Percentiles rank a stretch among this genome's conserved stretches.
Conservation (phyloP, 495 filamentous ascomycete species). For the Aspergillus conjunctus region DNA sequence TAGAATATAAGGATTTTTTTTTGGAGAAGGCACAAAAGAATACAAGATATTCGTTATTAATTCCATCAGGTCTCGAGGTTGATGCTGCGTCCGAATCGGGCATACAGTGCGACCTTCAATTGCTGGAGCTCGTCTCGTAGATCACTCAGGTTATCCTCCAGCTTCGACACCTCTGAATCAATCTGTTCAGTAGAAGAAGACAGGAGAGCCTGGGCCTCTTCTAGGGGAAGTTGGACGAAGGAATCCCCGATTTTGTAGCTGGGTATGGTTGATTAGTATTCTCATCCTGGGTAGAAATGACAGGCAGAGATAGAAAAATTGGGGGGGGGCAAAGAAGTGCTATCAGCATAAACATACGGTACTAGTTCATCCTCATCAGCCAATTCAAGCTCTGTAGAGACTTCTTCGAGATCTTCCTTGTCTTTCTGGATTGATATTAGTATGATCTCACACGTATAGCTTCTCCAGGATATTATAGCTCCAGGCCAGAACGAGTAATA, state of each 20-base stretch:
- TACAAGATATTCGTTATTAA: not conserved
- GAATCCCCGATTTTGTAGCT: slow-evolving; percentile 97
- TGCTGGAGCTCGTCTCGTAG: slow-evolving; percentile 83
- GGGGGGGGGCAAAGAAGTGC: not conserved
- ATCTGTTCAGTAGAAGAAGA: slow-evolving; percentile 68
- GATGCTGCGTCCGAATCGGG: slow-evolving; percentile 90
- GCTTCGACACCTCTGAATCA: slow-evolving; percentile 69
- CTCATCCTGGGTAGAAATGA: not conserved
- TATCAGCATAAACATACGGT: slow-evolving; percentile 61
- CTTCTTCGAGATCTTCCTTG: slow-evolving; percentile 94
- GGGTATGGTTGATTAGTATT: slow-evolving; percentile 5
- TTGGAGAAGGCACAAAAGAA: too few relatives aligned
- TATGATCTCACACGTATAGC: not conserved
- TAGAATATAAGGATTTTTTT: too few relatives aligned
- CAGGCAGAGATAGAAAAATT: slow-evolving; percentile 12
- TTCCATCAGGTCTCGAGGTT: slow-evolving; percentile 80
- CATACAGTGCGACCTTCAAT: slow-evolving; percentile 89
- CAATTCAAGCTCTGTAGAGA: slow-evolving; percentile 87
- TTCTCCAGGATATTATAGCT: too few relatives aligned
- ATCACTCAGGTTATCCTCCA: slow-evolving; percentile 73
- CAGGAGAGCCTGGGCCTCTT: slow-evolving; percentile 84
- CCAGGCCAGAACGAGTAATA: too few relatives aligned
- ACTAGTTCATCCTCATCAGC: slow-evolving; percentile 93
- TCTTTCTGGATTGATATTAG: slow-evolving; percentile 69
- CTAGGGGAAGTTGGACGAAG: slow-evolving; percentile 82